A percentile compares a stretch with the other conserved stretches of the same genome.
These are phyloP conservation scores for Hymenoscyphus occultus DNA, from an alignment of 2,329 filamentous ascomycete species.

Conservation along the genomic window DNA sequence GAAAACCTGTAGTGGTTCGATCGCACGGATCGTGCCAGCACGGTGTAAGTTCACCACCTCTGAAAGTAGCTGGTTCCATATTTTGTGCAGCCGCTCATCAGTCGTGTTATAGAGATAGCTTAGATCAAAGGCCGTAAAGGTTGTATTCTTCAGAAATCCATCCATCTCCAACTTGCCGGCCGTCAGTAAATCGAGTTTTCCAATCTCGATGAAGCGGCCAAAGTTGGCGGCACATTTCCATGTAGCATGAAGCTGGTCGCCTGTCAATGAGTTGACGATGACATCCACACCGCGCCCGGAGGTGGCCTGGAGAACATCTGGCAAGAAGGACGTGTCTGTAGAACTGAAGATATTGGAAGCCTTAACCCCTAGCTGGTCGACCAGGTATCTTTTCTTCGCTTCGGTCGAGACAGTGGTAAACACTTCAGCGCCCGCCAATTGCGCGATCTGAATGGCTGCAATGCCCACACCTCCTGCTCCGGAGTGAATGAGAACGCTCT, in stretches of 20 bases:
- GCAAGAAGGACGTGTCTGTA: conserved; percentile 18
- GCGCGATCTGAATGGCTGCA: conserved; percentile 14
- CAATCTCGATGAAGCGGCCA: conserved; percentile 41
- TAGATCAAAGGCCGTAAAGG: conserved; percentile 19
- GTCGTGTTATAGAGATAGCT: conserved; percentile 21
- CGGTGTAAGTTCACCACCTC: conserved; percentile 8
- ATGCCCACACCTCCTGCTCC: conserved; percentile 35
- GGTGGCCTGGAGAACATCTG: conserved; percentile 24
- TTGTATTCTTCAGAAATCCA: conserved; percentile 28
- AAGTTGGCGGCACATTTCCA: conserved; percentile 37
- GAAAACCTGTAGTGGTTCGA: conserved; percentile 10
- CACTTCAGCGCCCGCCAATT: conserved; percentile 11
- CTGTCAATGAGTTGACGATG: conserved; percentile 30
- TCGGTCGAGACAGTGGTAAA: conserved; percentile 26
- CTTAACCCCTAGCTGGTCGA: background rate
- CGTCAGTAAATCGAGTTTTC: conserved; percentile 34
- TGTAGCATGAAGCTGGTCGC: conserved; percentile 25
- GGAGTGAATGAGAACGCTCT: conserved; percentile 33
- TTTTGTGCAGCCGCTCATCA: conserved; percentile 1
- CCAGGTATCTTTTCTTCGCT: conserved; percentile 14
- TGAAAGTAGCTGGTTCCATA: conserved; percentile 6
- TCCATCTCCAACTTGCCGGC: conserved; percentile 29
- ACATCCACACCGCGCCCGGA: conserved; percentile 29
- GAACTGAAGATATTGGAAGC: conserved; percentile 10
- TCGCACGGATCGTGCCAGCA: conserved; percentile 4